A percentile compares a stretch with the other conserved stretches of the same genome.
These are phyloP conservation scores for Phalaenopsis hybrid DNA, from an alignment of 116 monocot species.

Conservation along the genomic window DNA sequence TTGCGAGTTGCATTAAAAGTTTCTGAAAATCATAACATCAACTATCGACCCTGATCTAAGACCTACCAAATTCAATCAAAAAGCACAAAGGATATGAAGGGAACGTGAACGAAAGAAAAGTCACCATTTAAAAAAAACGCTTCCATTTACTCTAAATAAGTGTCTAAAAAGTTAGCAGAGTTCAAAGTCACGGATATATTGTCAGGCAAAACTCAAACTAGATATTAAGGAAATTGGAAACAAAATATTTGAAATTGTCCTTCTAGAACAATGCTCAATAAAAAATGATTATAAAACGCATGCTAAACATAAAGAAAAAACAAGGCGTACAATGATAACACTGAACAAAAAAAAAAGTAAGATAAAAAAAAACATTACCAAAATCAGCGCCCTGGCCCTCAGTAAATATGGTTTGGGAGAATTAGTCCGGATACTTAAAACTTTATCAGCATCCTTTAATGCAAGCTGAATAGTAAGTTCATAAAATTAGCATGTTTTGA, in stretches of 20 bases:
- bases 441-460: constrained; percentile 89
- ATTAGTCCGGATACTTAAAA: constrained; percentile 26
- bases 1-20: no score
- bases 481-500: constrained; percentile 14
- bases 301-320: neutral
- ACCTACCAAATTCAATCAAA: no score
- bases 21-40: no score
- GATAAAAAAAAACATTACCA: constrained; percentile 42
- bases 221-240: no score
- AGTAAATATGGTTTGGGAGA: constrained; percentile 71
- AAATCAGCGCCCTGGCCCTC: constrained; percentile 74
- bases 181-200: no score
- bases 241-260: neutral
- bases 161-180: no score
- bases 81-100: no score
- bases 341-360: neutral
- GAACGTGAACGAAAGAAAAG: no score
- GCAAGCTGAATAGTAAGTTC: constrained; percentile 49
- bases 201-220: no score
- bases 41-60: no score
- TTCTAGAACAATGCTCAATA: neutral
- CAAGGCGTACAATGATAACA: neutral
- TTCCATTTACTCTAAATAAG: no score
- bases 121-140: no score
- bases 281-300: neutral